These are phyloP conservation scores for Actinomucor elegans DNA, from an alignment of 371 early-diverging fungal species.

Conservation along the genomic window DNA sequence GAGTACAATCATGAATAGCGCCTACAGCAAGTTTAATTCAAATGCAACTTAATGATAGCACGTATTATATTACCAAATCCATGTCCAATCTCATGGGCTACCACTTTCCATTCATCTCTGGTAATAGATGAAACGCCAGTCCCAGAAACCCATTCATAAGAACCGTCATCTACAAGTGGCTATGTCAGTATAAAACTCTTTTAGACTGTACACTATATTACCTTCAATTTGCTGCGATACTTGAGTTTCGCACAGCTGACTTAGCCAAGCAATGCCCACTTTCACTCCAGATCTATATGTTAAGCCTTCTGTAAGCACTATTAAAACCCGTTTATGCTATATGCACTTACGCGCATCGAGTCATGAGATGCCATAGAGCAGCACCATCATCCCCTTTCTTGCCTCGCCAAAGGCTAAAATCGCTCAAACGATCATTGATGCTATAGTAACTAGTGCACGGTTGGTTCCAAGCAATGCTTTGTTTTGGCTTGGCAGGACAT, in stretches of 20 bases:
- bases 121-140: conserved; percentile 87
- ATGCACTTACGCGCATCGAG: conserved; percentile 74
- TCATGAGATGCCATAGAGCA: conserved; percentile 94
- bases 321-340: no score
- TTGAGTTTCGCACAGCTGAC: conserved; percentile 71
- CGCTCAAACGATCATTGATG: conserved; percentile 81
- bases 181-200: not conserved
- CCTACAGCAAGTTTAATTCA: conserved; percentile 21
- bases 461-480: conserved; percentile 75
- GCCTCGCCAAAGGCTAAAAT: conserved; percentile 91
- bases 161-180: conserved; percentile 32
- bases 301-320: no score
- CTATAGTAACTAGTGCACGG: conserved; percentile 69
- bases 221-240: conserved; percentile 50
- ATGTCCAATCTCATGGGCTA: conserved; percentile 95
- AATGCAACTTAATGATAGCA: no score
- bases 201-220: conserved; percentile 34
- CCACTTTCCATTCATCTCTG: conserved; percentile 91
- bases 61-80: conserved; percentile 62
- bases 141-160: conserved; percentile 70
- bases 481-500: conserved; percentile 51
- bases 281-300: conserved; percentile 75
- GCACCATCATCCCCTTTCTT: conserved; percentile 65
- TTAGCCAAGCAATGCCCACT: conserved; percentile 94
- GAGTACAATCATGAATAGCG: conserved; percentile 71